Base-by-base conservation (phyloP, 1,139 yeast species). In the Tardiomyces blankii region DNA sequence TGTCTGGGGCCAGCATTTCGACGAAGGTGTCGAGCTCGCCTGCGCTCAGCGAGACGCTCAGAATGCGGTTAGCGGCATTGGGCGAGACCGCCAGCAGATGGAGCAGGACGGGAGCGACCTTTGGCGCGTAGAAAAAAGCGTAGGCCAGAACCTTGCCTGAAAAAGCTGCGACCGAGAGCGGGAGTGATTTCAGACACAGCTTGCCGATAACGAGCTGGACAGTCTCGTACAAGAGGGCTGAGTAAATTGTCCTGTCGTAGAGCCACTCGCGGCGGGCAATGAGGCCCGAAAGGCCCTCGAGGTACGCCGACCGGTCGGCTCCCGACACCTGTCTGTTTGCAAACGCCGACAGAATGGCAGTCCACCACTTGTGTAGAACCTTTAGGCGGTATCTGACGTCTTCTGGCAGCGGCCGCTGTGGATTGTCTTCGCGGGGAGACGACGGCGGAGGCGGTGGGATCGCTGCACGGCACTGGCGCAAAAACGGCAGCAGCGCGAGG, bases 61-160 rank as follows among this genome's bases (percentile, higher is more conserved):
- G 53, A 30, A 53, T 50, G 46, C 69, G 67, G 71, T 65, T 51
- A 52, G 62, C 49, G 48, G 59, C 53, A 49, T 52, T 55, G 70
- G 78, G 52, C 7, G 56, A 51, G 6, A 82, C 78, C 54, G 77
- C 78, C 42, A 85, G 64, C 18, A 80, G 60, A 51, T 80, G 80
- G 40, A 84, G 63, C 38, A 86, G 63, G 1, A 84, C 81, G 41
- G 69, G 70, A 14, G 84, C 77, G 6, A 82, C 77, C n/a, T 75
- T 70, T 0, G 82, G 81, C 1, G 83, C 59, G 51, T 73, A 68
- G 58, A 79, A 75, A 54, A 74, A 85, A 13, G 80, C 67, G 35
- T 30, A 76, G 1, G 93, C 89, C 61, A 86, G 76, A 1, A 82
- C 75, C 58, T 86, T 85, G 11, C 95, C 95, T n/a, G 81, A 70